phyloP scores from a whole-genome alignment of 306 rosid genomes.

The Vigna radiata region DNA sequence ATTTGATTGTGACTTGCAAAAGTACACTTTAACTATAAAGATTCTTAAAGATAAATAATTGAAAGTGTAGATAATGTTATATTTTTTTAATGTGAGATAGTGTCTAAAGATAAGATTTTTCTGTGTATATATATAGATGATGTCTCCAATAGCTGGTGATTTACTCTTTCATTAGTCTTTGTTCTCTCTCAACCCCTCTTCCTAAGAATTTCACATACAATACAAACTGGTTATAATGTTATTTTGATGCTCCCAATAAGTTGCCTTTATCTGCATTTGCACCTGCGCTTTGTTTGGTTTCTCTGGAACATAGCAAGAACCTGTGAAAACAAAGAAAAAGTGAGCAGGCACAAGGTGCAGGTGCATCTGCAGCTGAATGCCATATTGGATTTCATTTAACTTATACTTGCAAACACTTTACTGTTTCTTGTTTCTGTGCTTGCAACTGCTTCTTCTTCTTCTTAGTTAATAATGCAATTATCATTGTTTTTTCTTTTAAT shows the following conservation, averaged over 20 bases:
- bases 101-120: no score
- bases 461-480: neutral
- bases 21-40: no score
- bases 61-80: no score
- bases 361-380: slow-evolving; percentile 72
- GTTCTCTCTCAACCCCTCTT: neutral
- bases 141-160: no score
- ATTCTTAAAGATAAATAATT: no score
- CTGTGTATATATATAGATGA: no score
- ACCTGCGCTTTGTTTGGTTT: slow-evolving; percentile 74
- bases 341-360: slow-evolving; percentile 61
- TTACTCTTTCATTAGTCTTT: no score
- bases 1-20: no score
- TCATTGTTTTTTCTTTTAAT: neutral
- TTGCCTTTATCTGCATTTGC: slow-evolving; percentile 85
- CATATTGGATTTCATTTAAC: slow-evolving; percentile 51
- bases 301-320: neutral
- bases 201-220: neutral
- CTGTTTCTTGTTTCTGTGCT: neutral
- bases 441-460: neutral
- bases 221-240: neutral
- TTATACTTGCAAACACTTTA: neutral
- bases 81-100: no score
- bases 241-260: slow-evolving; percentile 46
- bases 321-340: neutral